Percentiles rank a stretch among this genome's conserved stretches.
These are phyloP conservation scores for Flaveria robusta DNA, from an alignment of 129 eudicot genomes.

Conservation along the genomic window DNA sequence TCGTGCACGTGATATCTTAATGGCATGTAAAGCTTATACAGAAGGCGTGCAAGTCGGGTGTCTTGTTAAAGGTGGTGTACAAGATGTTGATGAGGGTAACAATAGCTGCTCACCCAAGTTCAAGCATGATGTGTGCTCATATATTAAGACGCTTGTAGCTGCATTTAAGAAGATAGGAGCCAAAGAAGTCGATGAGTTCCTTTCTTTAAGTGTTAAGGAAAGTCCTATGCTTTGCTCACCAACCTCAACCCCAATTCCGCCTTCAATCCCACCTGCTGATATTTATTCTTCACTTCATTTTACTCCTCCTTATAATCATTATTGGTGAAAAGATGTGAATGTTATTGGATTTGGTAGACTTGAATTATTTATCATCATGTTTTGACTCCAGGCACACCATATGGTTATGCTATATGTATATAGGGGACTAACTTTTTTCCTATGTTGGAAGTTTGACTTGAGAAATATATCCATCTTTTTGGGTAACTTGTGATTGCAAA, in stretches of 20 bases:
- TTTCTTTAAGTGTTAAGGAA: slow-evolving; percentile 29
- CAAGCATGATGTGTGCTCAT: slow-evolving; percentile 41
- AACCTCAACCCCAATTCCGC: no score
- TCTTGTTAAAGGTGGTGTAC: slow-evolving; percentile 63
- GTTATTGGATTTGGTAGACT: slow-evolving; percentile 18
- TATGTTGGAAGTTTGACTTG: background rate
- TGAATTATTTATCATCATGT: background rate
- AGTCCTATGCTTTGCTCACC: background rate
- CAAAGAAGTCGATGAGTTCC: slow-evolving; percentile 57
- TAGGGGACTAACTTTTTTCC: slow-evolving; percentile 7
- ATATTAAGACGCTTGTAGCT: slow-evolving; percentile 39
- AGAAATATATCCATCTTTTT: background rate
- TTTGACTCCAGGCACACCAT: slow-evolving; percentile 4
- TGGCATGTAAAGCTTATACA: slow-evolving; percentile 73
- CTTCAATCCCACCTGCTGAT: background rate
- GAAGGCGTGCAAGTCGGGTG: slow-evolving; percentile 80
- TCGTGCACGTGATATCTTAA: slow-evolving; percentile 56
- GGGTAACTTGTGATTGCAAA: background rate
- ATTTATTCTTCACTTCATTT: no score
- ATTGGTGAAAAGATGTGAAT: slow-evolving; percentile 14
- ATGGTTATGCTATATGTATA: slow-evolving; percentile 12
- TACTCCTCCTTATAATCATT: slow-evolving; percentile 12
- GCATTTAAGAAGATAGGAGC: slow-evolving; percentile 56
- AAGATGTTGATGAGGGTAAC: slow-evolving; percentile 56
- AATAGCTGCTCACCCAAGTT: slow-evolving; percentile 51